A percentile compares a stretch with the other conserved stretches of the same genome.
Evolutionary conservation across 2,329 filamentous ascomycete genomes (phyloP).

Genomic region (Beauveria australis): DNA sequence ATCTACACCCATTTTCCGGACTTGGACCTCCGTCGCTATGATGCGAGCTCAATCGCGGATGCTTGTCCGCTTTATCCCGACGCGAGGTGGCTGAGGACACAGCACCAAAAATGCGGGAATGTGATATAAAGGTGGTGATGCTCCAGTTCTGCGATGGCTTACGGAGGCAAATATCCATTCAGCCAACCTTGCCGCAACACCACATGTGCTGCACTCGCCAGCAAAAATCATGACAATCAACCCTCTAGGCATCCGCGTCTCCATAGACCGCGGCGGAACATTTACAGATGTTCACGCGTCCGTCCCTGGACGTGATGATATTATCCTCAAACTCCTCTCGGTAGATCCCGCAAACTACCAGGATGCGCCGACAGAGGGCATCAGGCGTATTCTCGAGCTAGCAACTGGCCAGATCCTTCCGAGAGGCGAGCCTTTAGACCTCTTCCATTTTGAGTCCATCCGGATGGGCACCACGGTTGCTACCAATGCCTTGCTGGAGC

Average conservation of each 20-base stretch:
- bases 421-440: constrained; percentile 25
- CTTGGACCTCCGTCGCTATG: neutral
- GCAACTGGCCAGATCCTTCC: constrained; percentile 25
- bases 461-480: constrained; percentile 77
- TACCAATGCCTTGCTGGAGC: constrained; percentile 67
- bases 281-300: constrained; percentile 66
- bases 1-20: neutral
- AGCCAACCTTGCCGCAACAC: neutral
- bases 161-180: neutral
- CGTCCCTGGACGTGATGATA: constrained; percentile 55
- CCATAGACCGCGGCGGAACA: constrained; percentile 36
- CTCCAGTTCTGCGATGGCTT: neutral
- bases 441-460: constrained; percentile 49
- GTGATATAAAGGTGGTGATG: neutral
- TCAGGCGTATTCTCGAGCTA: constrained; percentile 39
- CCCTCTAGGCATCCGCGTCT: constrained; percentile 22
- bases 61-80: neutral
- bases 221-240: constrained; percentile 16
- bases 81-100: neutral
- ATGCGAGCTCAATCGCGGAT: neutral
- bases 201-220: neutral
- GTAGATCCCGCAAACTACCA: constrained; percentile 65
- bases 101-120: neutral
- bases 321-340: constrained; percentile 64
- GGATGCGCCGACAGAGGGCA: constrained; percentile 67